phyloP scores from a whole-genome alignment of 805 yeast species.

The Yarrowia deformans region DNA sequence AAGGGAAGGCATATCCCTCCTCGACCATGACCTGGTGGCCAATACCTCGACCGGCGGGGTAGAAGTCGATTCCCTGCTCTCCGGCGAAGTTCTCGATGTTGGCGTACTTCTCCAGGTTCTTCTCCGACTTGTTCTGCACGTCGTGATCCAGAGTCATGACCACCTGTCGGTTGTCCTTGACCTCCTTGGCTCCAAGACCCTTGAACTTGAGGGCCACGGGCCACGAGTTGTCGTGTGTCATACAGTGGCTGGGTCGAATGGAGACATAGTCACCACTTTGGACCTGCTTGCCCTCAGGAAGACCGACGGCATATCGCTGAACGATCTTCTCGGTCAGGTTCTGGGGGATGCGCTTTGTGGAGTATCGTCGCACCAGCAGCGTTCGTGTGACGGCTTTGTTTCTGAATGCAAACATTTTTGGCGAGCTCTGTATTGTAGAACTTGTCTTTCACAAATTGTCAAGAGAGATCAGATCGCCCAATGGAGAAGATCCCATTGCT shows the following conservation, averaged over 20 bases:
- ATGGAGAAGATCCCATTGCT: conserved; percentile 31
- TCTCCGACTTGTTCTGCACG: conserved; percentile 90
- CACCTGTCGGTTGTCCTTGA: conserved; percentile 86
- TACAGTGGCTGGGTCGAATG: conserved; percentile 94
- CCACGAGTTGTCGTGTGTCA: conserved; percentile 99
- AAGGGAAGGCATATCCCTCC: conserved; percentile 97
- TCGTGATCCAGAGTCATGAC: conserved; percentile 98
- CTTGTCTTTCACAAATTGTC: conserved; percentile 9
- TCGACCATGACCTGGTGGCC: conserved; percentile 99
- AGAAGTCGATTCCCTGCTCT: conserved; percentile 92
- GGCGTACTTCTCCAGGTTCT: conserved; percentile 83
- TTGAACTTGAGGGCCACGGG: conserved; percentile 97
- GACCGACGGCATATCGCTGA: conserved; percentile 88
- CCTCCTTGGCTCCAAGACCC: conserved; percentile 88
- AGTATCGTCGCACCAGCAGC: conserved; percentile 27
- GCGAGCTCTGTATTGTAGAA: neutral
- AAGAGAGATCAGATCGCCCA: conserved; percentile 37
- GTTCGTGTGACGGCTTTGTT: conserved; percentile 19
- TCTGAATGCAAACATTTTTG: conserved; percentile 35
- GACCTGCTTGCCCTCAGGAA: conserved; percentile 77
- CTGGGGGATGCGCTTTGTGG: conserved; percentile 55
- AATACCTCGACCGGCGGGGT: conserved; percentile 98
- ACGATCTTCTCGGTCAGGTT: conserved; percentile 95
- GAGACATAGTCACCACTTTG: conserved; percentile 94
- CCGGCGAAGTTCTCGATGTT: conserved; percentile 91